Evolutionary conservation across 768 basidiomycete species (phyloP).

Genomic region (Tephrocybe sp.): DNA sequence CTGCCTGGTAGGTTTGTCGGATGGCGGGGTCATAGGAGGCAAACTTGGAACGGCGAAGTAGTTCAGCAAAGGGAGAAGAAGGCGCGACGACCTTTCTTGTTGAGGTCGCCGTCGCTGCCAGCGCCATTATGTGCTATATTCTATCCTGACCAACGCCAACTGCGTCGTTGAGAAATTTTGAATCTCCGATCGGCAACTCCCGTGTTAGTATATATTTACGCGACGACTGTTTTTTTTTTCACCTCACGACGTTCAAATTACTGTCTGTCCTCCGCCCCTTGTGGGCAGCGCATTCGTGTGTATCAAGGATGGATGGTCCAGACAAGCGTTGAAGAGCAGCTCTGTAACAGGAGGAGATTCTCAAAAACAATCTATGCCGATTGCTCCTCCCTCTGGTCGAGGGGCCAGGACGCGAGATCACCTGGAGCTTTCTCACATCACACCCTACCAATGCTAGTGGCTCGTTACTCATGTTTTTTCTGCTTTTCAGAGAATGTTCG

Average conservation of each 20-base stretch:
- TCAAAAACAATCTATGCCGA: slow-evolving; percentile 95
- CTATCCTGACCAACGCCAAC: slow-evolving; percentile 1
- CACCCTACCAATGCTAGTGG: neutral
- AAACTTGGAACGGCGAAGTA: slow-evolving; percentile 81
- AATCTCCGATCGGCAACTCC: slow-evolving; percentile 22
- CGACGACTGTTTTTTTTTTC: slow-evolving; percentile 12
- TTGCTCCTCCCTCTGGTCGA: slow-evolving; percentile 87
- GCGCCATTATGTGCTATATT: slow-evolving; percentile 20
- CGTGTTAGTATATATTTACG: slow-evolving; percentile 29
- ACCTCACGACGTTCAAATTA: slow-evolving; percentile 78
- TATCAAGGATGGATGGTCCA: slow-evolving; percentile 75
- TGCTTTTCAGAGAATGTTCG: neutral
- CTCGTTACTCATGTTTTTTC: slow-evolving; percentile 5
- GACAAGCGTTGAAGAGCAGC: slow-evolving; percentile 82
- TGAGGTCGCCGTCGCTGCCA: too few relatives aligned
- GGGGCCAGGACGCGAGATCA: slow-evolving; percentile 89
- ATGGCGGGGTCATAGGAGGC: slow-evolving; percentile 75
- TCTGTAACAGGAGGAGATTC: slow-evolving; percentile 37
- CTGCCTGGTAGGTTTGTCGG: slow-evolving; percentile 73
- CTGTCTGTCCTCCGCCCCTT: slow-evolving; percentile 60
- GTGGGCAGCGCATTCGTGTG: slow-evolving; percentile 29
- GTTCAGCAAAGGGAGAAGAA: slow-evolving; percentile 72
- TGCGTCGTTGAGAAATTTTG: slow-evolving; percentile 10
- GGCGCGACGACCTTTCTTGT: too few relatives aligned
- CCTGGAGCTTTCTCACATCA: slow-evolving; percentile 77